A percentile compares a stretch with the other conserved stretches of the same genome.
Conservation (phyloP, 805 yeast species). For the Saturnispora kantuleensis region DNA sequence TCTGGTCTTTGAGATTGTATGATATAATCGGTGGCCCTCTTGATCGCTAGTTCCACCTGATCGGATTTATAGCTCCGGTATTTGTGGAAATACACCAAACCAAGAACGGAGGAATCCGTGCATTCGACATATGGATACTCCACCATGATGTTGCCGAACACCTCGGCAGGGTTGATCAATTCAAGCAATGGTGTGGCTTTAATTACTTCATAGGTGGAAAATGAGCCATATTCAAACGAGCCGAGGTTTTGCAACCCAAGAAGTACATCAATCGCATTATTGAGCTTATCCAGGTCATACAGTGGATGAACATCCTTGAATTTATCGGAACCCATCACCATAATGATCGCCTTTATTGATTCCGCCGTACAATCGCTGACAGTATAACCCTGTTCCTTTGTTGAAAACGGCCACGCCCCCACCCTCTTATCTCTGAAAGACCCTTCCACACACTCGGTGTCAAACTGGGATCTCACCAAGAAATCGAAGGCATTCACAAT, state of each 20-base stretch:
- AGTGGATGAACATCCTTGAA: constrained; percentile 31
- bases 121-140: constrained; percentile 98
- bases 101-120: constrained; percentile 89
- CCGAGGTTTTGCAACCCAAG: constrained; percentile 71
- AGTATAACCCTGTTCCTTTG: constrained; percentile 91
- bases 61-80: constrained; percentile 53
- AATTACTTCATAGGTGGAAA: constrained; percentile 82
- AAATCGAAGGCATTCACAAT: constrained; percentile 62
- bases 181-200: constrained; percentile 75
- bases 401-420: constrained; percentile 96
- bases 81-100: constrained; percentile 67
- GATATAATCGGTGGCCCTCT: constrained; percentile 66
- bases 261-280: constrained; percentile 67
- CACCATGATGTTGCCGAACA: constrained; percentile 95
- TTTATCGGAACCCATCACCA: constrained; percentile 65
- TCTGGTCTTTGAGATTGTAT: constrained; percentile 57
- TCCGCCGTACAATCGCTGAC: constrained; percentile 98
- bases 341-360: constrained; percentile 82
- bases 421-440: constrained; percentile 72
- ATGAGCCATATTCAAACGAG: constrained; percentile 77
- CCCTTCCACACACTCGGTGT: constrained; percentile 64
- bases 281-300: constrained; percentile 44
- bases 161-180: constrained; percentile 88
- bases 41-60: constrained; percentile 62
- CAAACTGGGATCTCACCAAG: constrained; percentile 75